Base-by-base conservation (phyloP, 768 basidiomycete genomes). In the Leccinum ochraceum region DNA sequence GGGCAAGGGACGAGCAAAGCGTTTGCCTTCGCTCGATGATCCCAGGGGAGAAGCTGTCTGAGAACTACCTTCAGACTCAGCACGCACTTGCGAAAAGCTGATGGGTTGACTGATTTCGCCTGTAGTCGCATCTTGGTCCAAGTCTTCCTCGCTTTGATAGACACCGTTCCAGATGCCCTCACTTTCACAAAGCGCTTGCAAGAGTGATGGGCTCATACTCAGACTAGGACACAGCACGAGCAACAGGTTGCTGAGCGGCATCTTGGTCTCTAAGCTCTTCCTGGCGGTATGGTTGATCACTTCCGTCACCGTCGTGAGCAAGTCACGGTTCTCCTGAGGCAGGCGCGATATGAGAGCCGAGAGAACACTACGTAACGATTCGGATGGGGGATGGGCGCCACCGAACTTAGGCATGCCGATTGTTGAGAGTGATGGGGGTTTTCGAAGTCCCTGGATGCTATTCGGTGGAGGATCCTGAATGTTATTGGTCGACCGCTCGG, bases 171-270 rank as follows among this genome's bases (percentile, higher is more conserved):
- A 94, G 48, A 92, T 83, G 22, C 75, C 81, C 58, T 85, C 80
- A 9, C 82, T 81, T 70, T 94, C 91, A 66, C 90, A 90, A 3
- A 94, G 73, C 32, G 87, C 82, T 63, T 88, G 82, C 65, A 94
- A 73, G 28, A 94, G 69, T 2, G 86, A 80, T 16, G 90, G 90
- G 59, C 79, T 90, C 85, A 95, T 88, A 69, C 83, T 86, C 69
- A 95, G 74, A 70, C 87, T 93, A 7, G 95, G 95, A 63, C 91
- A 94, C 70, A 98, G 87, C 54, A 96, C 89, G 36, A 95, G 77
- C 53, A 95, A 77, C 66, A 98, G 74, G 68, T 97, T 97, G 72
- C 89, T 89, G 64, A 97, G 74, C 3, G 94, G 92, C 95, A 98
- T 98, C 76, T 92, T 93, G 37, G 94, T 98, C 67, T 86, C 83